These are phyloP conservation scores for Hordeum vulgare DNA, from an alignment of 176 grass and related monocot genomes.

Conservation along the genomic window DNA sequence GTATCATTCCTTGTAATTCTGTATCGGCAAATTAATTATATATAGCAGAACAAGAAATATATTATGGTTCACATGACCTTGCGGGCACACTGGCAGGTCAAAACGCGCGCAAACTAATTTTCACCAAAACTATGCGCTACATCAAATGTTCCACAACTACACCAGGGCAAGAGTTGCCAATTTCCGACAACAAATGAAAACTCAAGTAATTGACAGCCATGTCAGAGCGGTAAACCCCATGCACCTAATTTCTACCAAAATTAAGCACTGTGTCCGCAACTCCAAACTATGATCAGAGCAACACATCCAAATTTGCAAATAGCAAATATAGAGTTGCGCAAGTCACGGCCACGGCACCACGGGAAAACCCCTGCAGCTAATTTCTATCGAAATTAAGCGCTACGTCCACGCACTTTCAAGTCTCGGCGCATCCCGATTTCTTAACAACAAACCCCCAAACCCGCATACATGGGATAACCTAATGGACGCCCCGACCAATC, in stretches of 20 bases:
- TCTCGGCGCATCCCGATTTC: not conserved
- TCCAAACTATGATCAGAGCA: not conserved
- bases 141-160: not conserved
- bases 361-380: not conserved
- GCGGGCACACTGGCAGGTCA: not conserved
- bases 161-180: not conserved
- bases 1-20: not conserved
- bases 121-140: not conserved
- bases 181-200: not conserved
- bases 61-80: no score
- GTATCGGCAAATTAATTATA: not conserved
- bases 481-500: not conserved
- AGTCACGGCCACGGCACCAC: not conserved
- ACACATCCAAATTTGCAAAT: not conserved
- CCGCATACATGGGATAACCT: not conserved
- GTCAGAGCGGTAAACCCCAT: not conserved
- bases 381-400: not conserved
- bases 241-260: not conserved
- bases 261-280: not conserved
- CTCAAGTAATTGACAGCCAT: not conserved
- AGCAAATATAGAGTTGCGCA: not conserved
- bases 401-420: not conserved
- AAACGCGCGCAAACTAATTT: not conserved
- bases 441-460: not conserved
- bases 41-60: not conserved